Conservation (phyloP, 148 eudicot species). For the Diospyros kaki region DNA sequence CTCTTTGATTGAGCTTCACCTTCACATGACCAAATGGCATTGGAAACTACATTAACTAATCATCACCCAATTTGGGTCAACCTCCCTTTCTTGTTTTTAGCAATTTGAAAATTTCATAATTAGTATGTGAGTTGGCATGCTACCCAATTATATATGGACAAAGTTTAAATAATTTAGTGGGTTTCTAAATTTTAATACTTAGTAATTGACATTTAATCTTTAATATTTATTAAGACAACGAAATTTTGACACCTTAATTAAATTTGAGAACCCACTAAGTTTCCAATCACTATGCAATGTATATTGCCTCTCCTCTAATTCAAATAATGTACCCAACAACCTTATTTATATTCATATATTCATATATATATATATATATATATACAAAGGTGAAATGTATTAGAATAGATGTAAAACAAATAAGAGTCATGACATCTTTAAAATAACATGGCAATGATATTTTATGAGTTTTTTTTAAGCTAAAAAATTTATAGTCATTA, state of each 20-base stretch:
- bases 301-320: too few species aligned
- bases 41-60: constrained; percentile 59
- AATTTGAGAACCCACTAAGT: too few species aligned
- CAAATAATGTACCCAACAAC: too few species aligned
- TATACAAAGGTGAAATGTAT: not conserved
- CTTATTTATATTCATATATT: too few species aligned
- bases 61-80: constrained; percentile 35
- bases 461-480: too few species aligned
- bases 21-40: constrained; percentile 60
- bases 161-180: not conserved
- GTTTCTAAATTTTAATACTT: not conserved
- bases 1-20: constrained; percentile 41
- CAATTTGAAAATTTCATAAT: constrained; percentile 19
- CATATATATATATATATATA: not conserved
- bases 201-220: too few species aligned
- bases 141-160: not conserved
- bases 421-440: not conserved
- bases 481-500: not conserved
- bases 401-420: not conserved
- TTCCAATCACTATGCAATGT: too few species aligned
- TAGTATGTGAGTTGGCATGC: not conserved
- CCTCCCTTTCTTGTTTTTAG: constrained; percentile 29
- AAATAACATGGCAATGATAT: too few species aligned
- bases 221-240: too few species aligned
- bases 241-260: too few species aligned